These are phyloP conservation scores for Ambrosiella beaveri DNA, from an alignment of 2,329 filamentous ascomycete genomes.

Conservation along the genomic window DNA sequence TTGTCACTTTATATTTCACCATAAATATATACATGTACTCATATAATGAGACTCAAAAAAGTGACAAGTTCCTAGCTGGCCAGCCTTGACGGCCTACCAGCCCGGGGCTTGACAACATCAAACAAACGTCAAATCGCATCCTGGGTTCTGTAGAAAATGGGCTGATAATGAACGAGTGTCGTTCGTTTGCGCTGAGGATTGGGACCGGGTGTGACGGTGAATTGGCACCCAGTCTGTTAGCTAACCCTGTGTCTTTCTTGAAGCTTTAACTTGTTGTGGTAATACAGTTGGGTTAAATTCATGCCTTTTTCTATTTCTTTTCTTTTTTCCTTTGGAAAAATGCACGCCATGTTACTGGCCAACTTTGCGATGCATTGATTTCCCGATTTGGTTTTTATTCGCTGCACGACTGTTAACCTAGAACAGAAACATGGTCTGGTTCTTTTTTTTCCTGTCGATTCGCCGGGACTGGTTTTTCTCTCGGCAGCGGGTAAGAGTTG, in stretches of 20 bases:
- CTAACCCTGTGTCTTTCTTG: not conserved
- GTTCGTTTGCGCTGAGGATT: constrained; percentile 9
- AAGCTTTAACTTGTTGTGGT: not conserved
- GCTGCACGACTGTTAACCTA: constrained; percentile 4
- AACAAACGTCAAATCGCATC: not conserved
- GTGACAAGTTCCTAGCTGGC: too few relatives aligned
- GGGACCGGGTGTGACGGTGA: not conserved
- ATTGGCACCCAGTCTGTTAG: not conserved
- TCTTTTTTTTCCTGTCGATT: too few relatives aligned
- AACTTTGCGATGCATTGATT: too few relatives aligned
- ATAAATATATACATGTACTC: too few relatives aligned
- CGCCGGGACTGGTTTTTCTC: too few relatives aligned
- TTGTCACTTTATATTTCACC: too few relatives aligned
- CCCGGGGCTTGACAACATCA: not conserved
- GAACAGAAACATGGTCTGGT: not conserved
- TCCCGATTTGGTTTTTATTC: too few relatives aligned
- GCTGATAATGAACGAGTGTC: constrained; percentile 12
- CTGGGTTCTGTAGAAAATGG: constrained; percentile 9
- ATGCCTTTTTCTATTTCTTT: not conserved
- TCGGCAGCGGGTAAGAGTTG: too few relatives aligned
- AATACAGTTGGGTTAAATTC: not conserved
- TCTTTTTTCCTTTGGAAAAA: not conserved
- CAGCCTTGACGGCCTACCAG: too few relatives aligned
- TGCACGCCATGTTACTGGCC: too few relatives aligned
- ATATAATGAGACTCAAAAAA: too few relatives aligned